phyloP scores from a whole-genome alignment of 345 rosid species.

The Hirschfeldia incana region DNA sequence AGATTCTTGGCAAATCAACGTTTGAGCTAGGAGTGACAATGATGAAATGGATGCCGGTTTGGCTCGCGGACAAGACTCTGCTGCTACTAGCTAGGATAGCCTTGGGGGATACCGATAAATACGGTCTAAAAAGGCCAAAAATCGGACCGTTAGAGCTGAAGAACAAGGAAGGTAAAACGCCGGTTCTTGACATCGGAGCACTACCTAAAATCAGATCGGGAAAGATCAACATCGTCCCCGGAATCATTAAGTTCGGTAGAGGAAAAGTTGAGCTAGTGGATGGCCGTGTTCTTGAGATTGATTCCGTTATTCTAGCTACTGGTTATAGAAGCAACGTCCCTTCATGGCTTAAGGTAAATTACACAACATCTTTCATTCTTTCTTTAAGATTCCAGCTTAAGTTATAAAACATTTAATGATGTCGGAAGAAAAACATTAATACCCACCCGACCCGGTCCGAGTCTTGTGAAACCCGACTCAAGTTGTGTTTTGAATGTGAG shows the following conservation, averaged over 20 bases:
- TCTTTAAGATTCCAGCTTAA: not conserved
- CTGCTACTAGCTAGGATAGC: conserved; percentile 55
- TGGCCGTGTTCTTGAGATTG: conserved; percentile 59
- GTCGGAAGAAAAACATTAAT: conserved; percentile 34
- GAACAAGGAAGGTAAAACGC: conserved; percentile 68
- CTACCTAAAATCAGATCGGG: conserved; percentile 68
- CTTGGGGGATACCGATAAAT: conserved; percentile 59
- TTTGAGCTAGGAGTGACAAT: conserved; percentile 55
- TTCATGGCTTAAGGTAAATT: conserved; percentile 79
- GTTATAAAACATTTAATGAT: conserved; percentile 8
- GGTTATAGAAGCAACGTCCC: conserved; percentile 95
- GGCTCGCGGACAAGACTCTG: conserved; percentile 71
- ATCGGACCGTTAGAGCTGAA: conserved; percentile 70
- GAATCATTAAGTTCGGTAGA: conserved; percentile 55
- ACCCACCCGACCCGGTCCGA: conserved; percentile 38
- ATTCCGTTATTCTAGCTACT: conserved; percentile 79
- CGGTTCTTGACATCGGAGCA: conserved; percentile 79
- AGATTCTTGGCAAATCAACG: conserved; percentile 73
- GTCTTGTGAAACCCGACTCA: conserved; percentile 32
- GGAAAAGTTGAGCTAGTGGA: conserved; percentile 66
- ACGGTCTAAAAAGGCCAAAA: conserved; percentile 68
- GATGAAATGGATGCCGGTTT: conserved; percentile 69
- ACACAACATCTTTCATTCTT: conserved; percentile 2
- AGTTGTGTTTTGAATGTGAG: conserved; percentile 11
- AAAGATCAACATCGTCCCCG: conserved; percentile 67